Evolutionary conservation across 441 rosid species (phyloP).

Genomic region (Gossypium lobatum): DNA sequence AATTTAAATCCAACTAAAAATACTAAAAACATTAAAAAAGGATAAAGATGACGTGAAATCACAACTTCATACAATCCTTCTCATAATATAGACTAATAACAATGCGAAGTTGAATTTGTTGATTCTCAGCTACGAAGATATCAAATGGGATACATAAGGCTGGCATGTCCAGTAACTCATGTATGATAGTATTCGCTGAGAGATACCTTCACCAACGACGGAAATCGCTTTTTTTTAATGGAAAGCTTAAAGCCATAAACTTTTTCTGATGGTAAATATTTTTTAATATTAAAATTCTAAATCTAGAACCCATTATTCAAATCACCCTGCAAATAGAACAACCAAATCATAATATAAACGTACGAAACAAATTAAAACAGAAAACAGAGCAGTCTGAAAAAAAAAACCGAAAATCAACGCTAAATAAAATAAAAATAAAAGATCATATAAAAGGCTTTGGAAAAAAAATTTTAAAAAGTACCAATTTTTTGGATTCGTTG

Average conservation of each 20-base stretch:
- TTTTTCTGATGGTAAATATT: not conserved
- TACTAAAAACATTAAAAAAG: too few relatives aligned
- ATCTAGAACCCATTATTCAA: not conserved
- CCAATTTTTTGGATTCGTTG: conserved; percentile 63
- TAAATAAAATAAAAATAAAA: not conserved
- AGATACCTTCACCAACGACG: not conserved
- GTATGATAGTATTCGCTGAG: not conserved
- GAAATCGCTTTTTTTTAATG: not conserved
- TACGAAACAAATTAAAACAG: not conserved
- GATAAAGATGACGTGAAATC: fast-evolving
- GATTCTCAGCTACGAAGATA: too few relatives aligned
- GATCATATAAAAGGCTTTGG: not conserved
- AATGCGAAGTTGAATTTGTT: too few relatives aligned
- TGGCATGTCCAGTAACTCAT: too few relatives aligned
- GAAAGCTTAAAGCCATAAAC: not conserved
- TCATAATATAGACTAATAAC: not conserved
- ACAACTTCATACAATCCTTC: too few relatives aligned
- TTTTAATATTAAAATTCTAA: not conserved
- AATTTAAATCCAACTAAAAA: too few relatives aligned
- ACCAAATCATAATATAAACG: not conserved
- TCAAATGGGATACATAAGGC: too few relatives aligned
- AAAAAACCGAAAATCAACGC: not conserved
- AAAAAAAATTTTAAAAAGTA: conserved; percentile 10
- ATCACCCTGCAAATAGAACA: not conserved
- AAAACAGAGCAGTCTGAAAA: not conserved